Base-by-base conservation (phyloP, 2,329 filamentous ascomycete genomes). In the Ophiostoma sp. region DNA sequence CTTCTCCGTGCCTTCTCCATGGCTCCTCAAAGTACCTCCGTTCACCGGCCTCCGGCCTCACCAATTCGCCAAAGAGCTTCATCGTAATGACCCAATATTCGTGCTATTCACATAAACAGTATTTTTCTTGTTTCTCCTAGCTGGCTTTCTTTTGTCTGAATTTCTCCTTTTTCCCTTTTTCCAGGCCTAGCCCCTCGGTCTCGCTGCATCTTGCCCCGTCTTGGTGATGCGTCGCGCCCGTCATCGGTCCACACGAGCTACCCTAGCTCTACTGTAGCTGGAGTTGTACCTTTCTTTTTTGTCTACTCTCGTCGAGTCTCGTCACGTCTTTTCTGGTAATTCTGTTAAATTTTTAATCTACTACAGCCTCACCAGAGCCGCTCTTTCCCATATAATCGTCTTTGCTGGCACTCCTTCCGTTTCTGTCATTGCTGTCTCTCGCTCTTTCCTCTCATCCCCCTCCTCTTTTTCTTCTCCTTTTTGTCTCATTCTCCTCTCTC, bases 141-240 rank as follows among this genome's bases (percentile, higher is more conserved):
- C 45, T 63, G 22, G 45, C 31, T 36, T 25, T 61, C 1, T 70
- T n/a, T 36, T 57, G 22, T 33, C 25, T 6, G 28, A 5, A 2
- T 64, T 25, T 63, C 28, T 19, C 39, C 55, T 48, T 9, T 63
- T 50, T 22, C 39, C n/a, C 48, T 17, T 68, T 57, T 61, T 55
- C 31, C 15, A 42, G 15, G 17, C 45, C 42, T 36, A 39, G 63
- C 22, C 59, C 28, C 19, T 72, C 59, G 57, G 45, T 31, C 48
- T 72, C 70, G 70, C 59, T 72, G 45, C 31, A 50, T 66, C 59
- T 66, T n/a, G n/a, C 59, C 48, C 70, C 70, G 70, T 72, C 33
- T 22, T 25, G 31, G 48, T 25, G 45, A 55, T 31, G 45, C 42
- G 17, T 9, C 45, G 25, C 28, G 42, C 64, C 64, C 45, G 64